Base-by-base conservation (phyloP, 768 basidiomycete genomes). In the Russula emetica region DNA sequence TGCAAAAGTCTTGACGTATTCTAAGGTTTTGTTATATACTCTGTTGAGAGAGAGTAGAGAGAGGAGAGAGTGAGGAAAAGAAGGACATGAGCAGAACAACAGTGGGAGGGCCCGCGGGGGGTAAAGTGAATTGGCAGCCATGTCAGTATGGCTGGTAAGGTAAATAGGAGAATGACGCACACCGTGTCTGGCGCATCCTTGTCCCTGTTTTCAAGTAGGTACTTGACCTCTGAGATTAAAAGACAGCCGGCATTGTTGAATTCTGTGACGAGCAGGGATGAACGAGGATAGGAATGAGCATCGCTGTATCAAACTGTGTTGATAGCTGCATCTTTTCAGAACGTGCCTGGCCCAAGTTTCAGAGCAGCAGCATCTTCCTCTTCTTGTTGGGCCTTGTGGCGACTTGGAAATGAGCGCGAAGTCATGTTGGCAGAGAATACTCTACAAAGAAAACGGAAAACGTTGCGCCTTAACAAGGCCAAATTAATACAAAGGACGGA, bases 231-330 rank as follows among this genome's bases (percentile, higher is more conserved):
- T 1, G 92, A 93, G 64, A 95, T 93, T 70, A 94, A 82, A 71
- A 96, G 74, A 74, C 90, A 93, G 79, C 90, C 92, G 6, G 90
- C 90, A 67, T 93, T 92, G 77, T 92, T 92, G 77, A 95, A 95
- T 72, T 92, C 93, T 92, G 66, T 28, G 6, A 42, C 58, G 42
- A 91, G 66, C 32, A 45, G 58, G 36, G 32, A 20, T 45, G 42
- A 34, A 20, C 40, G 42, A 22, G 22, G 24, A 13, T 5, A 49
- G 30, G 58, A 32, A 11, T 57, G 55, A 38, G 61, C 38, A 40
- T 13, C 55, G 30, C 49, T 52, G 62, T 36, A 50, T 55, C 40
- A 10, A 30, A 57, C 51, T 14, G 32, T 34, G 42, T 52, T 34
- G 22, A 50, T 20, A 36, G 14, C 24, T 50, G 38, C 6, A 53